Conservation (phyloP, 176 grass and related monocot species). For the Areca catechu region DNA sequence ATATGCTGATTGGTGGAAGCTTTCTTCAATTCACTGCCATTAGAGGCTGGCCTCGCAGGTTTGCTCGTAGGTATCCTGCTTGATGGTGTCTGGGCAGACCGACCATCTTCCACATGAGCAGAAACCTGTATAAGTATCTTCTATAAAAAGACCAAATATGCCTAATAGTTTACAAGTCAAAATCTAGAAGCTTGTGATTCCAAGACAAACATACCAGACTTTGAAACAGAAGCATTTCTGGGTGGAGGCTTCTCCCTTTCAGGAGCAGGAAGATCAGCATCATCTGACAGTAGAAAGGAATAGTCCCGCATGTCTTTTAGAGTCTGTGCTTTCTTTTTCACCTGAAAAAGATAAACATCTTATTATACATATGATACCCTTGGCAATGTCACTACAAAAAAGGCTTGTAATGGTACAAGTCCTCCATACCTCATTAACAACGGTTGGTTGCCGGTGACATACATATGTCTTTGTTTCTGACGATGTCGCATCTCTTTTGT, state of each 20-base stretch:
- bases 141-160: constrained; percentile 17
- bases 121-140: constrained; percentile 35
- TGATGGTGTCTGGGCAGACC: neutral
- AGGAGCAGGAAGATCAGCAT: constrained; percentile 31
- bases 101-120: constrained; percentile 29
- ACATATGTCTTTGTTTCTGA: constrained; percentile 18
- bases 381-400: neutral
- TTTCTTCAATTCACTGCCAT: constrained; percentile 29
- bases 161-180: neutral
- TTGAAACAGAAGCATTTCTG: constrained; percentile 24
- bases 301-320: constrained; percentile 65
- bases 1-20: constrained; percentile 19
- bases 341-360: constrained; percentile 28
- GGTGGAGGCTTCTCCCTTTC: constrained; percentile 11
- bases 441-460: constrained; percentile 32
- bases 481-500: constrained; percentile 23
- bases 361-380: neutral
- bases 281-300: constrained; percentile 67
- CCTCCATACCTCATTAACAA: constrained; percentile 42
- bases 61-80: constrained; percentile 5
- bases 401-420: constrained; percentile 15
- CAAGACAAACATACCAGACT: constrained; percentile 44
- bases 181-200: neutral
- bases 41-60: constrained; percentile 5
- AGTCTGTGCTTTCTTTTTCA: constrained; percentile 58